Conservation (phyloP, 2,329 filamentous ascomycete species). For the Cordyceps cateniannulata region DNA sequence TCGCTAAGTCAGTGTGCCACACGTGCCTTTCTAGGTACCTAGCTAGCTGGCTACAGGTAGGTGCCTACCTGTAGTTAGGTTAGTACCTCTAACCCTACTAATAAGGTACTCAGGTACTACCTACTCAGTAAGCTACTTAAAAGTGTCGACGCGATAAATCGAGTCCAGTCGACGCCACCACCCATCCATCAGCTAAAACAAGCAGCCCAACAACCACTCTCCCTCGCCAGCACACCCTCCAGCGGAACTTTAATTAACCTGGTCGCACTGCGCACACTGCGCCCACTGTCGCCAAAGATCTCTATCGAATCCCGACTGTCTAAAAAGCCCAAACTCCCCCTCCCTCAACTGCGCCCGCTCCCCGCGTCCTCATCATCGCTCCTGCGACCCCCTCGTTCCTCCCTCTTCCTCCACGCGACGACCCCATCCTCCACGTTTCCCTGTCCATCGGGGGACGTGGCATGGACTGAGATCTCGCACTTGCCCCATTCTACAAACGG, state of each 20-base stretch:
- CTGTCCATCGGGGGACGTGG: constrained; percentile 5
- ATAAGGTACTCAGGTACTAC: no score
- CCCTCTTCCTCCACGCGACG: neutral
- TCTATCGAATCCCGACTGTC: neutral
- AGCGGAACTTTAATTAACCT: neutral
- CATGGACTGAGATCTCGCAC: neutral
- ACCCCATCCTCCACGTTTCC: neutral
- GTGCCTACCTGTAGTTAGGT: no score
- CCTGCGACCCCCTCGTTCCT: neutral
- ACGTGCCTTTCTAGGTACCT: no score
- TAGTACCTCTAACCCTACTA: no score
- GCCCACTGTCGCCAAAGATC: neutral
- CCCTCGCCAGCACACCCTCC: neutral
- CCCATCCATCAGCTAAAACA: neutral
- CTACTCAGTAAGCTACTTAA: no score
- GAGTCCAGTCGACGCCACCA: no score
- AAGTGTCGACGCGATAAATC: no score
- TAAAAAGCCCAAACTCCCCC: neutral
- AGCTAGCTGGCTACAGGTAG: no score
- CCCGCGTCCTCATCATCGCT: neutral
- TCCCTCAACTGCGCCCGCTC: neutral
- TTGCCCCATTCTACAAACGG: neutral
- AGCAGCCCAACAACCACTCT: neutral
- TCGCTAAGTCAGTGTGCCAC: no score
- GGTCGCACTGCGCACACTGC: neutral